Percentiles rank a stretch among this genome's conserved stretches.
These are phyloP conservation scores for Suillus weaverae DNA, from an alignment of 768 basidiomycete species.

Conservation along the genomic window DNA sequence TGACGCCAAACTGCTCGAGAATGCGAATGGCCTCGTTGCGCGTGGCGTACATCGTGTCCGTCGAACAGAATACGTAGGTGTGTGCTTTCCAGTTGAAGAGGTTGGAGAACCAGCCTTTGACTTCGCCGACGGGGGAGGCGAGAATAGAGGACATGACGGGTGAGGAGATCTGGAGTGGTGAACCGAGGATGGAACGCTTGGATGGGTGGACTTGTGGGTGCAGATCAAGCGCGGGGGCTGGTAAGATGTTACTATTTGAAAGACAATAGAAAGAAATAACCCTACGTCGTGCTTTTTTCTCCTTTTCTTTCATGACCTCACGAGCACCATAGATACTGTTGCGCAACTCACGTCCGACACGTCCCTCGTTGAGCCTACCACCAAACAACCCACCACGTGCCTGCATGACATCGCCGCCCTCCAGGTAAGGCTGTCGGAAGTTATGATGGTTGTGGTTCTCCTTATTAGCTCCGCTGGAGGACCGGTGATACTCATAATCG, in stretches of 20 bases:
- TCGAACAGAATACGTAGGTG: conserved; percentile 54
- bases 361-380: conserved; percentile 29
- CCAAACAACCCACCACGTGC: conserved; percentile 34
- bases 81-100: conserved; percentile 89
- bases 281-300: conserved; percentile 59
- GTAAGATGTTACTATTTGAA: conserved; percentile 4
- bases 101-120: conserved; percentile 94
- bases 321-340: conserved; percentile 43
- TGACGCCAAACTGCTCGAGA: conserved; percentile 64
- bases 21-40: conserved; percentile 63
- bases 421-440: conserved; percentile 15
- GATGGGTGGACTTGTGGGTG: conserved; percentile 38
- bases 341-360: conserved; percentile 50
- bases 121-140: conserved; percentile 78
- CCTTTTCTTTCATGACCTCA: conserved; percentile 48
- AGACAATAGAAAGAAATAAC: conserved; percentile 10
- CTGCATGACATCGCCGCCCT: conserved; percentile 19
- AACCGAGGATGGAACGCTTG: conserved; percentile 50
- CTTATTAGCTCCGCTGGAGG: conserved; percentile 33
- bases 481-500: conserved; percentile 16
- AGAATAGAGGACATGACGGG: conserved; percentile 41
- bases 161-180: conserved; percentile 46
- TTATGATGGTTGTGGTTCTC: conserved; percentile 35
- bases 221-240: conserved; percentile 61
- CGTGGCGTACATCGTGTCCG: conserved; percentile 56